phyloP scores from a whole-genome alignment of 371 early-diverging fungal genomes.

The Rhizopus sp. region DNA sequence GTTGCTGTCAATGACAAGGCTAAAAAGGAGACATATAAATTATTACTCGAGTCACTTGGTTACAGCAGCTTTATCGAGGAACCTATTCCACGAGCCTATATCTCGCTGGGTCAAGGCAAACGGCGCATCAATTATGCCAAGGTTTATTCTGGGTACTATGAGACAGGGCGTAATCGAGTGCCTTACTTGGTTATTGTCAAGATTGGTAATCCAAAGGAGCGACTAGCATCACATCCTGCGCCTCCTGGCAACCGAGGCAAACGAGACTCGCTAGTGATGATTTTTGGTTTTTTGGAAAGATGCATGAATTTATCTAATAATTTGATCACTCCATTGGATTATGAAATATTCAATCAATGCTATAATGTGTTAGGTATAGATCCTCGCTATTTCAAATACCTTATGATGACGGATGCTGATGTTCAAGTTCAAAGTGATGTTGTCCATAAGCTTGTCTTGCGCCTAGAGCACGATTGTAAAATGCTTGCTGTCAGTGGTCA shows the following conservation, averaged over 20 bases:
- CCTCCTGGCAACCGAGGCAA: slow-evolving; percentile 51
- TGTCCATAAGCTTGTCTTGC: slow-evolving; percentile 28
- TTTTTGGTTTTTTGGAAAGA: slow-evolving; percentile 46
- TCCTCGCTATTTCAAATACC: slow-evolving; percentile 48
- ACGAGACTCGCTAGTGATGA: slow-evolving; percentile 44
- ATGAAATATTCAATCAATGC: slow-evolving; percentile 48
- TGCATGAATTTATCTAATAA: slow-evolving; percentile 47
- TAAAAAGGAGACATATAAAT: slow-evolving; percentile 30
- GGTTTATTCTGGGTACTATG: slow-evolving; percentile 50
- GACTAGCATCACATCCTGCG: slow-evolving; percentile 9
- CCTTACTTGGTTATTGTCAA: slow-evolving; percentile 53
- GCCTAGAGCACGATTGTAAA: slow-evolving; percentile 38
- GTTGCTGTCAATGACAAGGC: slow-evolving; percentile 25
- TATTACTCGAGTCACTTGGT: slow-evolving; percentile 44
- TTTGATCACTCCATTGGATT: slow-evolving; percentile 46
- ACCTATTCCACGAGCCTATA: slow-evolving; percentile 36
- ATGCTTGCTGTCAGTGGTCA: slow-evolving; percentile 53
- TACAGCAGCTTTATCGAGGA: slow-evolving; percentile 41
- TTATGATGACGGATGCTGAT: slow-evolving; percentile 51
- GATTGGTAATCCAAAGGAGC: slow-evolving; percentile 35
- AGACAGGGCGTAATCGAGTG: slow-evolving; percentile 48
- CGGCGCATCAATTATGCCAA: slow-evolving; percentile 40
- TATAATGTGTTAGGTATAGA: slow-evolving; percentile 50
- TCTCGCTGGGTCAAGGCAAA: slow-evolving; percentile 38
- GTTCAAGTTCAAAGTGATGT: slow-evolving; percentile 43